Percentiles rank a stretch among this genome's conserved stretches.
These are phyloP conservation scores for Singerocomus rubriflavus DNA, from an alignment of 1,284 basidiomycete genomes.

Conservation along the genomic window DNA sequence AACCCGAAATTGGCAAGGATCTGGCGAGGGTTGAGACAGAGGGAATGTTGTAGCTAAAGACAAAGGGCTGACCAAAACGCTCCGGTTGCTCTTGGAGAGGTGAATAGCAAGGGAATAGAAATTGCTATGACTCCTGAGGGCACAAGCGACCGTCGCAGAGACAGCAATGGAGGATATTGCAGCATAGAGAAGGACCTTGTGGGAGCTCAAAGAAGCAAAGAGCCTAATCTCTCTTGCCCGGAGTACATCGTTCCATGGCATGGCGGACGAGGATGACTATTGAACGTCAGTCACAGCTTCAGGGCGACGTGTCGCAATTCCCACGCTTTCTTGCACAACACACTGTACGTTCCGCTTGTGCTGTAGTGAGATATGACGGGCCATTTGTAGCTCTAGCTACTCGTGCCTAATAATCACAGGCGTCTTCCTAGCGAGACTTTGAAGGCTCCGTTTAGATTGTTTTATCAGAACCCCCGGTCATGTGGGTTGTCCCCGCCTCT, in stretches of 20 bases:
- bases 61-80: slow-evolving; percentile 67
- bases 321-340: background rate
- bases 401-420: background rate
- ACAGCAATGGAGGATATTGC: slow-evolving; percentile 70
- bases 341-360: too few relatives aligned
- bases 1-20: slow-evolving; percentile 92
- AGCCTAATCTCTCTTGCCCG: slow-evolving; percentile 42
- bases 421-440: background rate
- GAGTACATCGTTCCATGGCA: slow-evolving; percentile 35
- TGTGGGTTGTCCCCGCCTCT: too few relatives aligned
- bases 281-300: background rate
- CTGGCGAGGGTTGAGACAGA: slow-evolving; percentile 41
- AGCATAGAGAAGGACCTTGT: slow-evolving; percentile 69
- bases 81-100: slow-evolving; percentile 88
- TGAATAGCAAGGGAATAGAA: slow-evolving; percentile 94
- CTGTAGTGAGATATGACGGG: too few relatives aligned
- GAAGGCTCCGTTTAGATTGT: background rate
- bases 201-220: slow-evolving; percentile 50
- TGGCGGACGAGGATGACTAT: slow-evolving; percentile 7
- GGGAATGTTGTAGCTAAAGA: background rate
- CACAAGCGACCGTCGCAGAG: slow-evolving; percentile 70
- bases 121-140: slow-evolving; percentile 82
- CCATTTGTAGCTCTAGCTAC: background rate
- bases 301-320: background rate
- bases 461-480: background rate